Base-by-base conservation (phyloP, 2,329 filamentous ascomycete species). In the Claviceps monticola region DNA sequence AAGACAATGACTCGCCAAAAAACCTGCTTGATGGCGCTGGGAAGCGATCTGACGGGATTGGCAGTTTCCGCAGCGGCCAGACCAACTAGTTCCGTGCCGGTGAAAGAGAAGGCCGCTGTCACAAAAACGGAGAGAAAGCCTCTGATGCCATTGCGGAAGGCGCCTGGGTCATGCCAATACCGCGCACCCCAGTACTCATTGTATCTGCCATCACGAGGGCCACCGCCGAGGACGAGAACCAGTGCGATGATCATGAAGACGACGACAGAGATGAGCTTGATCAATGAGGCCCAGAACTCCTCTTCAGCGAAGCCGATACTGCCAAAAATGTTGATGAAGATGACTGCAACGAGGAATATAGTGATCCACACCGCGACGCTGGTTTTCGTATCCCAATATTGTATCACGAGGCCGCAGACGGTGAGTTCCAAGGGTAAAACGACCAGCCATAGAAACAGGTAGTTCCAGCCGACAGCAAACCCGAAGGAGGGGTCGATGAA, bases 1-100 rank as follows among this genome's bases (percentile, higher is more conserved):
- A 75, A 75, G 56, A 74, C 62, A n/a, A 70, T 71, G 56, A 75
- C 73, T 61, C 73, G 71, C 72, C 72, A 74, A 58, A 74, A 75
- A 36, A 75, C 84, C 66, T 91, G 86, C 71, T 89, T 91, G 61
- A 89, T 80, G 2, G 88, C 87, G 21, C 80, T 83, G 0, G 88
- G 88, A 0, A 94, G 74, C 0, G 82, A 79, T 63, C 86, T 81
- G 56, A 79, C 75, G 1, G 83, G 83, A 60, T 86, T 84, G 4
- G 64, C 67, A 0, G 82, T 78, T 66, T 87, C 83, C 13, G 83
- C 83, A 4, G 83, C 83, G 5, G 82, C 82, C 8, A 87, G 74
- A 61, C 83, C 83, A 46, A 86, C 82, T 5, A 84, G 68, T 62
- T 86, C 83, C 1, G 82, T 84, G 11, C 82, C 82, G 2, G 80